Conservation (phyloP, 306 rosid genomes). For the Arachis hypogaea region DNA sequence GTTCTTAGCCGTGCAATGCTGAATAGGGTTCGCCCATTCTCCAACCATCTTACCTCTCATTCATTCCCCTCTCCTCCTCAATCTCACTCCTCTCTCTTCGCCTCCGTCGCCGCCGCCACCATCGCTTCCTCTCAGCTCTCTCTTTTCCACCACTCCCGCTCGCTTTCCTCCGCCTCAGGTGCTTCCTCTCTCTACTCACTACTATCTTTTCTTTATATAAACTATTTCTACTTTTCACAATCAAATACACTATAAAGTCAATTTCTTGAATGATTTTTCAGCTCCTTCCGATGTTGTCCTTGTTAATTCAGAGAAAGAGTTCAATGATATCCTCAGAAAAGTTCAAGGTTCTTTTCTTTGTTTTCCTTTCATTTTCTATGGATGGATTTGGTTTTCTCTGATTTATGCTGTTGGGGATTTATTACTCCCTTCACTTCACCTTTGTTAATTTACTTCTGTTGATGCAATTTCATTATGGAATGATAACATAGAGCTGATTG, state of each 20-base stretch:
- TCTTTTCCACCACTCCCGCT: slow-evolving; percentile 32
- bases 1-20: slow-evolving; percentile 33
- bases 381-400: not conserved
- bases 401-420: not conserved
- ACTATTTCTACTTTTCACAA: not conserved
- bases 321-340: slow-evolving; percentile 49
- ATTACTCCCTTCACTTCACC: not conserved
- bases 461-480: slow-evolving; percentile 1
- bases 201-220: not conserved
- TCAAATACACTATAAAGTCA: not conserved
- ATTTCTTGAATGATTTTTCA: slow-evolving; percentile 37
- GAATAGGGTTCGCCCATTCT: slow-evolving; percentile 35
- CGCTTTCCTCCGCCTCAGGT: slow-evolving; percentile 51
- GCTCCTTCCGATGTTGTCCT: slow-evolving; percentile 58
- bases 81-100: slow-evolving; percentile 40
- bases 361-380: not conserved
- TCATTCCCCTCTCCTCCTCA: not conserved
- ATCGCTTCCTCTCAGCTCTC: slow-evolving; percentile 40
- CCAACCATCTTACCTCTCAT: slow-evolving; percentile 1
- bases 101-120: slow-evolving; percentile 20
- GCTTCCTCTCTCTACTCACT: not conserved
- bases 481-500: slow-evolving; percentile 15
- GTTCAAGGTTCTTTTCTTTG: slow-evolving; percentile 48
- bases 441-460: not conserved
- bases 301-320: slow-evolving; percentile 62